Evolutionary conservation across 2,329 filamentous ascomycete genomes (phyloP).

Genomic region (Alternaria burnsii): DNA sequence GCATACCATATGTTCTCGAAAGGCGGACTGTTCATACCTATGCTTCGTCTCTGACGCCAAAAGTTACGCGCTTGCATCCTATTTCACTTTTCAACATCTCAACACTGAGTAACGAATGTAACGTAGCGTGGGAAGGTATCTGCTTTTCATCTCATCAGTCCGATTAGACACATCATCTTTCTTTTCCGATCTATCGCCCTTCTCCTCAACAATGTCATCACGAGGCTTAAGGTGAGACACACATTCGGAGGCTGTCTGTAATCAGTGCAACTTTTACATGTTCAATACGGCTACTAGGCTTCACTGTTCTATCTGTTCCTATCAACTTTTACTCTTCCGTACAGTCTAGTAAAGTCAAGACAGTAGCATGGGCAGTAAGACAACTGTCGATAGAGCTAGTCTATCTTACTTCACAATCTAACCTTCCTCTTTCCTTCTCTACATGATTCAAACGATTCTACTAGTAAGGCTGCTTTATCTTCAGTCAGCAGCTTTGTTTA

Average conservation of each 20-base stretch:
- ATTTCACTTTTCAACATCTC: neutral
- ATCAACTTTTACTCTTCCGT: neutral
- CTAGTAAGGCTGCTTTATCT: neutral
- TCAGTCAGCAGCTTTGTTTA: neutral
- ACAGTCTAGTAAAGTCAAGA: neutral
- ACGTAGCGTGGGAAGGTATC: slow-evolving; percentile 35
- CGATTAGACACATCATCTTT: slow-evolving; percentile 2
- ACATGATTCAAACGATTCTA: neutral
- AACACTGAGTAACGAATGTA: slow-evolving; percentile 29
- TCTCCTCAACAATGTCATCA: neutral
- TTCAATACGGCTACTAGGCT: neutral
- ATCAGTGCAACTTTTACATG: neutral
- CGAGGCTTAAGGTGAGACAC: neutral
- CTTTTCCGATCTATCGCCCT: neutral
- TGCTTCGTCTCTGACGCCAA: neutral
- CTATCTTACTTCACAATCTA: neutral
- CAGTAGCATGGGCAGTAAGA: neutral
- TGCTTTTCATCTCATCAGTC: slow-evolving; percentile 6
- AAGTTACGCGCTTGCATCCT: slow-evolving; percentile 3
- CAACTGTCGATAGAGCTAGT: neutral
- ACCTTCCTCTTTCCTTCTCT: neutral
- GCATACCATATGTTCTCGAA: neutral
- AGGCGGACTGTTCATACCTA: neutral
- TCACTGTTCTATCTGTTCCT: neutral
- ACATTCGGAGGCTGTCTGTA: neutral